phyloP scores from a whole-genome alignment of 208 protist genomes.

The Leishmania tropica region DNA sequence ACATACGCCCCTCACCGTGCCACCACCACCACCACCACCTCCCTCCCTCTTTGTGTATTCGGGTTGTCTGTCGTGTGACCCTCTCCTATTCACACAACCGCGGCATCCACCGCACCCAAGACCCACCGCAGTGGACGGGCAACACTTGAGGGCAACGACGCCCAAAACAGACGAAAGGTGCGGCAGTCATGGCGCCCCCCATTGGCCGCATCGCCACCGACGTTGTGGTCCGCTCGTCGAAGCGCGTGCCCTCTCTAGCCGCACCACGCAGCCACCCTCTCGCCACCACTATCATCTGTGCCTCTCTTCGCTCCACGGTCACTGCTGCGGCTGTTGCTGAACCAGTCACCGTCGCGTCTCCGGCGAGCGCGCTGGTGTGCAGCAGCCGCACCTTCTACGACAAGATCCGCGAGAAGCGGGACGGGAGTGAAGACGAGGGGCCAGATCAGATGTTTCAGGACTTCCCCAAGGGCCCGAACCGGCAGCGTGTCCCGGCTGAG shows the following conservation, averaged over 20 bases:
- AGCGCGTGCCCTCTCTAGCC: neutral
- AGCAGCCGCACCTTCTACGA: conserved; percentile 62
- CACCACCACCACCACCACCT: neutral
- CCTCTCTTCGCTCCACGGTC: neutral
- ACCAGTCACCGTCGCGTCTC: neutral
- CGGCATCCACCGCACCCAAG: neutral
- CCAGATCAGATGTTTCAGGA: conserved; percentile 61
- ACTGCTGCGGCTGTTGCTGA: neutral
- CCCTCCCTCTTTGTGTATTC: neutral
- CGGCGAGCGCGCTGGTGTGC: conserved; percentile 17
- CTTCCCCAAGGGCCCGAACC: conserved; percentile 51
- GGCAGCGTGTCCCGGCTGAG: conserved; percentile 50
- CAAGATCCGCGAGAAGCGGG: conserved; percentile 54
- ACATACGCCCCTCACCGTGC: neutral
- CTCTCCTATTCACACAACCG: neutral
- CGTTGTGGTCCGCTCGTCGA: neutral
- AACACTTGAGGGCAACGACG: neutral
- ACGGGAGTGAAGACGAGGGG: conserved; percentile 51
- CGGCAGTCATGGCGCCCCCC: neutral
- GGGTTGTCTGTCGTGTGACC: neutral
- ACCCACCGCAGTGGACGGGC: neutral
- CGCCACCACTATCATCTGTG: neutral
- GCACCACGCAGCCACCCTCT: neutral
- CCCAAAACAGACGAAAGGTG: neutral
- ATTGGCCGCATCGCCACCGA: neutral